Base-by-base conservation (phyloP, 2,329 filamentous ascomycete species). In the Bipolaris zeicola region DNA sequence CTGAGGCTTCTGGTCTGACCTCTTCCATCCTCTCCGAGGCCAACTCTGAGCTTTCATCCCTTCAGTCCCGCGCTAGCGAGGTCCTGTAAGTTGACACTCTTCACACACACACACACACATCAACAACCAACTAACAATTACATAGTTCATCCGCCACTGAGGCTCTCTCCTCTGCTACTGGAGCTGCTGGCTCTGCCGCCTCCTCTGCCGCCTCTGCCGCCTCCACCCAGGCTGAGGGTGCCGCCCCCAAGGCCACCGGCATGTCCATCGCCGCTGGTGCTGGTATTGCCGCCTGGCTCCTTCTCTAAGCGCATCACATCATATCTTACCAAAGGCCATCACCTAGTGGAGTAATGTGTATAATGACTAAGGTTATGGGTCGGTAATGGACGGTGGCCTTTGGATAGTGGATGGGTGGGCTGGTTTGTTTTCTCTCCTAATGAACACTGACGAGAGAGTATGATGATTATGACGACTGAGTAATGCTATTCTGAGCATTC, bases 231-330 rank as follows among this genome's bases (percentile, higher is more conserved):
- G 55, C 50, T 6, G 7, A 45, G 16, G 37, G 34, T 11, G 44
- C 60, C 52, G 72, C 72, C 36, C 59, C 74, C 58, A 71, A 68
- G 65, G 67, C 65, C 50, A 78, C 75, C 31, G 75, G 67, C 54
- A 62, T 74, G 22, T 74, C 76, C 34, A 47, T 77, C 36, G 70
- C 71, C 41, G 76, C 72, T 61, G 76, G 66, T 53, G 71, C 66
- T 33, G 75, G 71, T 63, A 53, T 76, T 39, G 72, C 73, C 47
- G 74, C 74, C 49, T 66, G 72, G 61, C 60, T 77, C 61, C 60
- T 77, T 57, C 61, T 78, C 59, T 78, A 77, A 76, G 63, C 59
- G 44, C 55, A 24, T 49, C 28, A 47, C 36, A 42, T 48, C 34
- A 46, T 13, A 34, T 39, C 28, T 42, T 50, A 44, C 56, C 60